Evolutionary conservation across 805 yeast species (phyloP).

Genomic region (Jamesozyma rosinii): DNA sequence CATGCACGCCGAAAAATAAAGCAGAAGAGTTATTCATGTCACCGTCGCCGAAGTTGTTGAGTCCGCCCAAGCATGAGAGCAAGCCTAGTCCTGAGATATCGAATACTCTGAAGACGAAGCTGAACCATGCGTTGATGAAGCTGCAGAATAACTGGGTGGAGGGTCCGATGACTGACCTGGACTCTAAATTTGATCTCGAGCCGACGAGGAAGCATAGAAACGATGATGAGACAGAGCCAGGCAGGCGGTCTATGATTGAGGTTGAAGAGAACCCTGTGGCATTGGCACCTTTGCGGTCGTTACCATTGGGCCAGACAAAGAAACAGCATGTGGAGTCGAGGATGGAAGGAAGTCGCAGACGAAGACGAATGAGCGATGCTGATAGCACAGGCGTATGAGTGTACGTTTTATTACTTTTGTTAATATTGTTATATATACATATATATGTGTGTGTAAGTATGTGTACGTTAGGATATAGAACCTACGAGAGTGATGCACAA

Average conservation of each 20-base stretch:
- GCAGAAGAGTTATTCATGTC: slow-evolving; percentile 21
- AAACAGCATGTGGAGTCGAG: too few species aligned
- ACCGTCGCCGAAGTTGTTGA: slow-evolving; percentile 27
- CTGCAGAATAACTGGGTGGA: slow-evolving; percentile 29
- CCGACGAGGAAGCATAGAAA: not conserved
- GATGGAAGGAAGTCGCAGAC: too few species aligned
- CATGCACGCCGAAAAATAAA: not conserved
- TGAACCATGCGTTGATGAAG: slow-evolving; percentile 35
- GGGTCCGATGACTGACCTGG: slow-evolving; percentile 10
- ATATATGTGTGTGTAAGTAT: too few species aligned
- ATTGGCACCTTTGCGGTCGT: too few species aligned
- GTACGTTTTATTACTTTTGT: not conserved
- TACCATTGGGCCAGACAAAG: too few species aligned
- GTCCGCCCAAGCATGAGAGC: slow-evolving; percentile 11
- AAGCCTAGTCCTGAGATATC: slow-evolving; percentile 35
- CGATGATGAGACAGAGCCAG: not conserved
- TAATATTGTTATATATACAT: not conserved
- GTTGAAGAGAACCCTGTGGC: too few species aligned
- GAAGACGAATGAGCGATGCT: too few species aligned
- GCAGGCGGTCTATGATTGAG: too few species aligned
- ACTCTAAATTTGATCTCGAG: slow-evolving; percentile 12
- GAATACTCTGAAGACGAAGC: slow-evolving; percentile 31
- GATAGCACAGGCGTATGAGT: too few species aligned
- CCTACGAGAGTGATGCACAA: too few species aligned
- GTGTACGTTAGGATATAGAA: too few species aligned